phyloP scores from a whole-genome alignment of 306 rosid genomes.

The Vigna unguiculata region DNA sequence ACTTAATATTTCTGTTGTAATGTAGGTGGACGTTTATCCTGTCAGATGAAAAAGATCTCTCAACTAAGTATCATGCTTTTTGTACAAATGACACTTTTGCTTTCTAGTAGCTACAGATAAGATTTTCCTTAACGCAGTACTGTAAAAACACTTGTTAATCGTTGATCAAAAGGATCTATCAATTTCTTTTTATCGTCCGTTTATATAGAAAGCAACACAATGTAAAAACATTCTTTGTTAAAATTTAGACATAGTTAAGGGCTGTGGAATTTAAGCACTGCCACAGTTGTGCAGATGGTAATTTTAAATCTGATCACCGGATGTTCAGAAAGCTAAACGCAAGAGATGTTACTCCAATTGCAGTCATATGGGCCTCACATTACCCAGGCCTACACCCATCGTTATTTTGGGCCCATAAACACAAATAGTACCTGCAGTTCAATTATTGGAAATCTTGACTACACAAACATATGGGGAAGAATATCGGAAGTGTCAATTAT shows the following conservation, averaged over 20 bases:
- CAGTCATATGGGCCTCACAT: no score
- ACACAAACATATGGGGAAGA: background rate
- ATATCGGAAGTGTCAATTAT: background rate
- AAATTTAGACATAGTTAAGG: no score
- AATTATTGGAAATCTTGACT: background rate
- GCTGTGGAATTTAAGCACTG: no score
- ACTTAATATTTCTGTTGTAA: conserved; percentile 33
- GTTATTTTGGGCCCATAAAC: background rate
- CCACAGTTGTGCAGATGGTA: background rate
- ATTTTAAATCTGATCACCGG: background rate
- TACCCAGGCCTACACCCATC: no score
- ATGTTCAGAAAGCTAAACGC: background rate
- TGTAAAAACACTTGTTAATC: background rate
- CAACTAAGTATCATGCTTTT: background rate
- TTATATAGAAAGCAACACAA: no score
- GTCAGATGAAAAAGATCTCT: conserved; percentile 33
- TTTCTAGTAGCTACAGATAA: conserved; percentile 1
- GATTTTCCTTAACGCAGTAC: background rate
- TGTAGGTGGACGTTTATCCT: conserved; percentile 16
- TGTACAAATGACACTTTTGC: background rate
- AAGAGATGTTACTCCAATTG: background rate
- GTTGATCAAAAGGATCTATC: background rate
- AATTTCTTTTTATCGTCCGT: no score
- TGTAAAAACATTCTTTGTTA: no score
- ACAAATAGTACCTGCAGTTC: background rate